Conservation (phyloP, 164 flowering plant genomes). For the Piper betle region DNA sequence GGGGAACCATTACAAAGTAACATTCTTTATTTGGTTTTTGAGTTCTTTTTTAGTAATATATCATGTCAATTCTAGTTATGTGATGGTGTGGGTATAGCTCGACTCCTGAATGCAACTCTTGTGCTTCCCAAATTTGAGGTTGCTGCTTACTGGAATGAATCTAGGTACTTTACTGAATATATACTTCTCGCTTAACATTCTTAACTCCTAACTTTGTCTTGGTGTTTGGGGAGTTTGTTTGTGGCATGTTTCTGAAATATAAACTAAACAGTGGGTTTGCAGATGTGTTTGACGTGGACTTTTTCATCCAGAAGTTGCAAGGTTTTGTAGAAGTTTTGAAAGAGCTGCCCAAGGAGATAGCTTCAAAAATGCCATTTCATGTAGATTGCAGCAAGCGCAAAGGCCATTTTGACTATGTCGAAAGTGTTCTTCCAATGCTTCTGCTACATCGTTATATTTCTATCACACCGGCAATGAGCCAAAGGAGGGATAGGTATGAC, state of each 20-base stretch:
- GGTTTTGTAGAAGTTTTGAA: constrained; percentile 60
- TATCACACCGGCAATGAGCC: constrained; percentile 90
- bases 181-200: background rate
- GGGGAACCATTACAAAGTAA: too few relatives aligned
- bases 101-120: constrained; percentile 83
- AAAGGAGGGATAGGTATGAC: constrained; percentile 83
- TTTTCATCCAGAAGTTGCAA: constrained; percentile 66
- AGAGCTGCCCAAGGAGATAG: constrained; percentile 59
- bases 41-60: background rate
- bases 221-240: background rate
- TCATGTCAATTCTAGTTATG: constrained; percentile 49
- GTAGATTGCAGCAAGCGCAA: constrained; percentile 94
- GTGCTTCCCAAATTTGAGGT: constrained; percentile 92
- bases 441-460: constrained; percentile 73
- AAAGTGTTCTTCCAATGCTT: constrained; percentile 74
- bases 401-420: constrained; percentile 89
- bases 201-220: background rate
- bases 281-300: constrained; percentile 95
- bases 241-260: constrained; percentile 2
- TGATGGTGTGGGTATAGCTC: constrained; percentile 98
- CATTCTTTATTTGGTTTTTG: background rate
- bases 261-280: constrained; percentile 67
- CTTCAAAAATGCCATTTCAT: constrained; percentile 55
- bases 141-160: constrained; percentile 98
- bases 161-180: constrained; percentile 38